Base-by-base conservation (phyloP, 2,329 filamentous ascomycete species). In the Aspergillus sp. region DNA sequence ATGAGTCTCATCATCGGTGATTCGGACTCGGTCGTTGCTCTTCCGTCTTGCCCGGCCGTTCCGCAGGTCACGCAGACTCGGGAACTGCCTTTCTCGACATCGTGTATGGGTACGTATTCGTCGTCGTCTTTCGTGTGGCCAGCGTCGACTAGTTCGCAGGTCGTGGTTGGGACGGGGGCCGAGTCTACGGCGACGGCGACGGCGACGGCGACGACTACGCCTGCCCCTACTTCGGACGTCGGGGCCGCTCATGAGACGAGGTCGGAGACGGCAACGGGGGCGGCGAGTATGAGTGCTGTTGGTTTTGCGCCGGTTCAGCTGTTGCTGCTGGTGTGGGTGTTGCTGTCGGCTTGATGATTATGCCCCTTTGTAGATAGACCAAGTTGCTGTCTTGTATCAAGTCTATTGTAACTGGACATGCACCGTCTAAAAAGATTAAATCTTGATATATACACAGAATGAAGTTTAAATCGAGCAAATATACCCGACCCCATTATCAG, bases 401-500 rank as follows among this genome's bases (percentile, higher is more conserved):
- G 12, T 36, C 32, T 36, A 36, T 11, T 14, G 32, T 36, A 36
- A 14, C 32, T 4, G 32, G 26, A 9, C 6, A 29, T 36, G 3
- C 10, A 12, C 10, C 12, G 32, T 36, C 32, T 36, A 36, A 36
- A 42, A n/a, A 42, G 36, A 10, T 47, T 11, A 24, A 22, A 10
- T 11, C 9, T 47, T 11, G 16, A 47, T 47, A 24, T 47, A 47
- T 47, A 47, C 18, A 47, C 9, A 22, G 45, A 47, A 24, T 24
- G 18, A 46, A 22, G 9, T 20, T 18, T 14, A 47, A 22, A 47
- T 47, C 45, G 22, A 22, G 7, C 9, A 20, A 12, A 1, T 6
- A n/a, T 42, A 47, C 22, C 24, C 24, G 18, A 24, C 14, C n/a
- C 24, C 24, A 18, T 39, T 39, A 24, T 60, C 49, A 67, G 29